Evolutionary conservation across 2,329 filamentous ascomycete genomes (phyloP).

Genomic region (Talaromyces marneffei): DNA sequence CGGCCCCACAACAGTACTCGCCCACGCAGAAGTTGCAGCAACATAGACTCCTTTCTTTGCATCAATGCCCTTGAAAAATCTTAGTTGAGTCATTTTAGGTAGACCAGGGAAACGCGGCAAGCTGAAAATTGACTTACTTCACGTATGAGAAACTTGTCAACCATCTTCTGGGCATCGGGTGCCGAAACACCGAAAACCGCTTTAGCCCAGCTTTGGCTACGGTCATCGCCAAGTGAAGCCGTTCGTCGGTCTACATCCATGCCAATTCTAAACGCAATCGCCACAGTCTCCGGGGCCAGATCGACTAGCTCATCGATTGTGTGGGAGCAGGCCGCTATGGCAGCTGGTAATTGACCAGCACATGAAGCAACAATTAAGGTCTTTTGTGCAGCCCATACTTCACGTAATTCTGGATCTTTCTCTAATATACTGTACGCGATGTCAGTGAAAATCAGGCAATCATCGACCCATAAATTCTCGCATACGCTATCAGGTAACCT

Average conservation of each 20-base stretch:
- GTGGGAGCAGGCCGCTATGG: neutral
- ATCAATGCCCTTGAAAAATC: neutral
- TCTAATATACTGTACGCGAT: neutral
- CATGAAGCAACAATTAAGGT: constrained; percentile 4
- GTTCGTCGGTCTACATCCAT: constrained; percentile 6
- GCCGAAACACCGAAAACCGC: constrained; percentile 1
- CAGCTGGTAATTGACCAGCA: constrained; percentile 3
- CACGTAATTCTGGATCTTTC: neutral
- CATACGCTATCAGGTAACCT: constrained; percentile 4
- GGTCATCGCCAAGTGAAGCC: constrained; percentile 1
- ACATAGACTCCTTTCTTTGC: constrained; percentile 2
- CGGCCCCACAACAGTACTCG: constrained; percentile 2
- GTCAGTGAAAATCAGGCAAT: neutral
- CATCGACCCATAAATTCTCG: neutral
- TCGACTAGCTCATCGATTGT: constrained; percentile 3
- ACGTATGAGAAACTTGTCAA: neutral
- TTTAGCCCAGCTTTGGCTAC: constrained; percentile 6
- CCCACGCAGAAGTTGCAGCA: constrained; percentile 5
- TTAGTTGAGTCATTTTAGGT: neutral
- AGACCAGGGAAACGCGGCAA: neutral
- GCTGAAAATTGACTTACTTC: neutral
- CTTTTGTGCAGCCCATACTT: neutral
- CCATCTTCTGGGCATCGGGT: neutral
- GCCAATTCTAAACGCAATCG: constrained; percentile 1
- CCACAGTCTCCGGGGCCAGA: neutral